Evolutionary conservation across 345 rosid genomes (phyloP).

Genomic region (Eucalyptus tenuipes): DNA sequence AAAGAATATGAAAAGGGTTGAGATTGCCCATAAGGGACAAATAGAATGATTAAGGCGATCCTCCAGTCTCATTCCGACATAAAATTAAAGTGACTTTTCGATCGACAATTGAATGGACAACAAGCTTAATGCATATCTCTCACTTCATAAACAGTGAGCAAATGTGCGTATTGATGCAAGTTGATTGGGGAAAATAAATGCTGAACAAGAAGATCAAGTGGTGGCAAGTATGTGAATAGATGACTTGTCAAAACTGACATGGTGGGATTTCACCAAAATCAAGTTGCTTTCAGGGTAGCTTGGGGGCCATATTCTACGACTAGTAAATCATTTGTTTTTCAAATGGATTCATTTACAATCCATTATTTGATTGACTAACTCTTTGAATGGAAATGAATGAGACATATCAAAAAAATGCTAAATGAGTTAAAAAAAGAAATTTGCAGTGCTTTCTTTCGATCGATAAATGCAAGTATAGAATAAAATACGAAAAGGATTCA

Average conservation of each 20-base stretch:
- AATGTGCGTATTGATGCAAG: background rate
- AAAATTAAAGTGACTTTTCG: background rate
- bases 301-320: background rate
- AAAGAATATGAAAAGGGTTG: background rate
- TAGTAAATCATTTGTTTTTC: background rate
- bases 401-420: background rate
- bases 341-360: background rate
- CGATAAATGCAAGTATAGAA: background rate
- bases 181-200: background rate
- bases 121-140: background rate
- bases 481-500: background rate
- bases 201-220: background rate
- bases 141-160: background rate
- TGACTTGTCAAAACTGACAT: background rate
- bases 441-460: background rate
- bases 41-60: accelerated
- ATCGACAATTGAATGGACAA: background rate
- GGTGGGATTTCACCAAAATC: background rate
- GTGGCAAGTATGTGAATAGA: background rate
- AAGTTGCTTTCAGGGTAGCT: background rate
- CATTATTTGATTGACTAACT: background rate
- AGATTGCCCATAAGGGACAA: accelerated
- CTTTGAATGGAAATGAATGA: background rate
- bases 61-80: accelerated
- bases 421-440: background rate